Base-by-base conservation (phyloP, 164 flowering plant genomes). In the Aristolochia fimbriata region DNA sequence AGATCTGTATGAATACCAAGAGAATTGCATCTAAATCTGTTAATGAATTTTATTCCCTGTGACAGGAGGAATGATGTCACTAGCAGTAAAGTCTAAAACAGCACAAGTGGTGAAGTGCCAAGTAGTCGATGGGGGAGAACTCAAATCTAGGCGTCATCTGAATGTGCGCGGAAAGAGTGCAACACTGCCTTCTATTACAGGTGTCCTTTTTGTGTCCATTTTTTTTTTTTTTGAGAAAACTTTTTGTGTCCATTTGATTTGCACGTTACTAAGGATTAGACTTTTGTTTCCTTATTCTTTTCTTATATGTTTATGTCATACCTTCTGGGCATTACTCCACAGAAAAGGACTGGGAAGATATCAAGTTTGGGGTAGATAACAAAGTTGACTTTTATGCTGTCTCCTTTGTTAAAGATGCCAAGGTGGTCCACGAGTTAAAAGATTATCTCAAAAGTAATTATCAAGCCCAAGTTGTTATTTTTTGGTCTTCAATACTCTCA, bases 291-390 rank as follows among this genome's bases (percentile, higher is more conserved):
- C 12, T 10, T 37, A 6, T 6, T 37, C 61, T 33, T 62, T 33
- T n/a, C 48, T 41, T 62, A 48, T 9, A 17, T 54, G 20, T 21
- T 15, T 60, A 61, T 21, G 12, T 25, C 23, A 45, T 33, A 21
- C 31, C 53, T 33, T 47, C n/a, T 62, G 56, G 4, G 15, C 33
- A 23, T 65, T n/a, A 54, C 43, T 69, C 56, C 48, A 61, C 82
- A 93, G 99, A 94, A 56, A 94, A 91, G 67, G 99, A 94, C 64
- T 94, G 99, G 99, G 99, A 94, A 68, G 99, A 94, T 74, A 94
- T 94, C 69, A 94, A 94, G 74, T 94, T 94, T 82, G 99, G 99
- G 46, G 97, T 94, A 69, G 97, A 88, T 60, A 94, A 94, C 65
- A 67, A 84, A 67, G 87, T 94, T 68, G 99, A 94, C 68, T 90